phyloP scores from a whole-genome alignment of 1,284 basidiomycete species.

The Bjerkandera adusta region DNA sequence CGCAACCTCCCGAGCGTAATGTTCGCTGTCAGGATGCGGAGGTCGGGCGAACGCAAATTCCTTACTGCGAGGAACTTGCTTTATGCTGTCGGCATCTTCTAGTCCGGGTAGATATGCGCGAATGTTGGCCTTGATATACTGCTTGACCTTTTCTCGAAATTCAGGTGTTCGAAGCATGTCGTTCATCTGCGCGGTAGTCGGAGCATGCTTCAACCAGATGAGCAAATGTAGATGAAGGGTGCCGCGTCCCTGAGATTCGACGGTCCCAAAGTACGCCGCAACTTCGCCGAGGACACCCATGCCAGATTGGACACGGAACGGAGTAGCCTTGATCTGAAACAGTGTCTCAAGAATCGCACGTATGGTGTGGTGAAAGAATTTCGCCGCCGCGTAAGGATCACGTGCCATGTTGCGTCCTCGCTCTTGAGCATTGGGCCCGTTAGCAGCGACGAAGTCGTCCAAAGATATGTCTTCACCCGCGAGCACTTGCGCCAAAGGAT shows the following conservation, averaged over 20 bases:
- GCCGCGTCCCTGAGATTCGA: slow-evolving; percentile 30
- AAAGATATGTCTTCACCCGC: slow-evolving; percentile 35
- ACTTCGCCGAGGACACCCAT: slow-evolving; percentile 22
- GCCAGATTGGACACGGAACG: slow-evolving; percentile 14
- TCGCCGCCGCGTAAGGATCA: slow-evolving; percentile 37
- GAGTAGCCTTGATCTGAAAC: slow-evolving; percentile 30
- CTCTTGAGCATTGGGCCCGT: slow-evolving; percentile 26
- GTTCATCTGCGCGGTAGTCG: too few species aligned
- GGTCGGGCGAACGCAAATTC: slow-evolving; percentile 25
- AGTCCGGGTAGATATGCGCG: slow-evolving; percentile 25
- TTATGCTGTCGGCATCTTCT: slow-evolving; percentile 11
- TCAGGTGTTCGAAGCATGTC: slow-evolving; percentile 19
- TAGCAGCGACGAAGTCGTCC: slow-evolving; percentile 27
- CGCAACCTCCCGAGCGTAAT: slow-evolving; percentile 5
- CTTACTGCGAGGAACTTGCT: slow-evolving; percentile 16
- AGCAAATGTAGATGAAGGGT: slow-evolving; percentile 30
- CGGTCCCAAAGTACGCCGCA: slow-evolving; percentile 26
- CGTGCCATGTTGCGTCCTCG: slow-evolving; percentile 31
- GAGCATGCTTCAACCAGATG: slow-evolving; percentile 26
- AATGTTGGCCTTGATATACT: slow-evolving; percentile 29
- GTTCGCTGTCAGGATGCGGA: slow-evolving; percentile 13
- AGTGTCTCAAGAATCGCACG: slow-evolving; percentile 29
- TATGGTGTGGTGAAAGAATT: slow-evolving; percentile 40
- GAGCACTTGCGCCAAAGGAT: slow-evolving; percentile 37
- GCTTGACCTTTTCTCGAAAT: slow-evolving; percentile 25